Evolutionary conservation across 768 basidiomycete species (phyloP), one percentile per base, ranked within the genome.

Genomic region (Phylloporus sp.): DNA sequence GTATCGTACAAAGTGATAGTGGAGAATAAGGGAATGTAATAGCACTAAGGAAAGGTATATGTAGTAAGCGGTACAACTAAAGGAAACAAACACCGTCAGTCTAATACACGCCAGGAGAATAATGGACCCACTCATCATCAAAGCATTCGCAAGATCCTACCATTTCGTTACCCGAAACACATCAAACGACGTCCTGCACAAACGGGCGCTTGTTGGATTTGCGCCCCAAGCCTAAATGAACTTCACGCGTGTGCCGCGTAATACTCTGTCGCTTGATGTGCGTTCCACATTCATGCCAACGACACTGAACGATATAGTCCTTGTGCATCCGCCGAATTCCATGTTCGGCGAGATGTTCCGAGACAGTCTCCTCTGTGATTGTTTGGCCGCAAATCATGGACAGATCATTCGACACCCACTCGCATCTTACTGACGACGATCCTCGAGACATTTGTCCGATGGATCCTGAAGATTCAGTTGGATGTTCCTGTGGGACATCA

Each of bases 201-300:
- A 10, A 18, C 21, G 11, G 15, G 6, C 6, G 3, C 8, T 13
- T 20, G 26, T 6, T 20, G n/a, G 36, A 17, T 20, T 9, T 42
- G 44, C 58, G 58, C 22, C 38, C 55, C 38, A 34, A 40, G 9
- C 49, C 34, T 8, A 59, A 9, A 3, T 59, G 58, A 0, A 55
- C 53, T 9, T 59, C 58, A 1, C 56, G 49, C 3, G n/a, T 9
- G 10, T 62, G 60, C 0, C 60, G 41, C 9, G 18, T 0, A 0
- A 62, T 34, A 3, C 50, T 18, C 1, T 45, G 20, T 6, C 59
- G 33, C 27, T 49, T 50, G n/a, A 53, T 10, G 5, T 0, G 0
- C 6, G 0, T 2, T 1, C 20, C 13, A 4, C 59, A 60, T 4
- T 3, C 50, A 1, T 0, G 10, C 60, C 59, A 60, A 17, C 4